Evolutionary conservation across 139 green algal species (phyloP).

Genomic region (Diplosphaera chodatii): DNA sequence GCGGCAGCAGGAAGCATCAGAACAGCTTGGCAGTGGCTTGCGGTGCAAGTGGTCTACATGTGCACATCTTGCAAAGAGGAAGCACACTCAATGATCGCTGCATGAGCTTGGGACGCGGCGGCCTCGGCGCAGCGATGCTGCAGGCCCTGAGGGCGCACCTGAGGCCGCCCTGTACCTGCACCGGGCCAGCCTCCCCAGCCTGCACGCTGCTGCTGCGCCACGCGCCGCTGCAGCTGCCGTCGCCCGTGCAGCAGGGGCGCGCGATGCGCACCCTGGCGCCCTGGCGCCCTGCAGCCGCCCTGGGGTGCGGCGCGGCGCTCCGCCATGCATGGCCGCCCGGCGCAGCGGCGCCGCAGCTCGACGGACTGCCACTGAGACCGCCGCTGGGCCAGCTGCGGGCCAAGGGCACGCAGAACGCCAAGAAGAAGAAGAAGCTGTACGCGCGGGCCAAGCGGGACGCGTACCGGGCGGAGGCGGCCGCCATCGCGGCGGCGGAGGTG

Average conservation of each 20-base stretch:
- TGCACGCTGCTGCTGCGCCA: neutral
- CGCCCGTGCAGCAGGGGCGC: neutral
- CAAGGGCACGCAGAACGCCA: neutral
- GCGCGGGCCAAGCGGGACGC: neutral
- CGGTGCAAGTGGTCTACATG: no score
- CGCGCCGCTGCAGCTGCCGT: no score
- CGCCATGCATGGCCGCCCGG: neutral
- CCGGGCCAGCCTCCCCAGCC: no score
- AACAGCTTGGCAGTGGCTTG: no score
- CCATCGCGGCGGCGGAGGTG: neutral
- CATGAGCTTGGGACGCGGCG: neutral
- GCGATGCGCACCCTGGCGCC: neutral
- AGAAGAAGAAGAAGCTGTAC: neutral
- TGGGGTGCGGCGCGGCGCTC: neutral
- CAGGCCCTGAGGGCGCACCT: neutral
- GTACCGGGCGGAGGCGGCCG: neutral
- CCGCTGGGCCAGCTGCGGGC: no score
- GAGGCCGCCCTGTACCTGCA: neutral
- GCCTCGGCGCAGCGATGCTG: neutral
- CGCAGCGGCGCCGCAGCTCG: no score
- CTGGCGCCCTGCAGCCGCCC: neutral
- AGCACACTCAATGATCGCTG: neutral
- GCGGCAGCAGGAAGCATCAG: no score
- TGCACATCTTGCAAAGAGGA: no score
- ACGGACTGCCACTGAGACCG: no score